phyloP scores from a whole-genome alignment of 2,329 filamentous ascomycete genomes.

The Scytalidium sp. region DNA sequence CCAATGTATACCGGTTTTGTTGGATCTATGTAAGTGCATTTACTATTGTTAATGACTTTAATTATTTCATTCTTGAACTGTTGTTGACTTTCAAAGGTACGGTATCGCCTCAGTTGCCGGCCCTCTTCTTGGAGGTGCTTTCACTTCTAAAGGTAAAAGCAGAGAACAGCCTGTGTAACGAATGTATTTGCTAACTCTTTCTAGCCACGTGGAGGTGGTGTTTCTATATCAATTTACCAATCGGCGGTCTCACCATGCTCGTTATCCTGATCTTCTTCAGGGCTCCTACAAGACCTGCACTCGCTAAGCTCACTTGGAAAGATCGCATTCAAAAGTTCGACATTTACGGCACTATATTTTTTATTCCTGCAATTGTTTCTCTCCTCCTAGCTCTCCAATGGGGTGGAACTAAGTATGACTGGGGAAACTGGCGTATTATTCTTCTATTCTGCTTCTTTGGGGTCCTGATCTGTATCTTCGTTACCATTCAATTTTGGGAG shows the following conservation, averaged over 20 bases:
- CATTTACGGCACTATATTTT: slow-evolving; percentile 29
- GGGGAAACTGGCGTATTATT: slow-evolving; percentile 31
- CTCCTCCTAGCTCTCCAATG: slow-evolving; percentile 31
- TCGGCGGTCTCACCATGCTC: slow-evolving; percentile 13
- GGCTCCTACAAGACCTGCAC: slow-evolving; percentile 5
- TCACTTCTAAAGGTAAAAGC: slow-evolving; percentile 30
- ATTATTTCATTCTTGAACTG: no score
- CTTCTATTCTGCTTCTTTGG: slow-evolving; percentile 28
- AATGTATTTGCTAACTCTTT: slow-evolving; percentile 7
- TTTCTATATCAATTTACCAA: slow-evolving; percentile 37
- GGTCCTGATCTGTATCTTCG: slow-evolving; percentile 25
- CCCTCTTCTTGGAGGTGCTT: slow-evolving; percentile 37
- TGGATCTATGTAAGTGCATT: slow-evolving; percentile 25
- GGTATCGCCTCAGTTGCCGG: slow-evolving; percentile 30
- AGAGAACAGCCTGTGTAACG: neutral
- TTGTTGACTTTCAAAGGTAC: no score
- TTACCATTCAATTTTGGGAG: slow-evolving; percentile 31
- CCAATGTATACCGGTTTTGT: slow-evolving; percentile 25
- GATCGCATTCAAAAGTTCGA: slow-evolving; percentile 35
- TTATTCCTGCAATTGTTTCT: slow-evolving; percentile 27
- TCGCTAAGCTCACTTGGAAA: slow-evolving; percentile 35
- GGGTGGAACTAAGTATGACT: slow-evolving; percentile 27
- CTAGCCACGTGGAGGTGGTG: slow-evolving; percentile 30
- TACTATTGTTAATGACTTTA: no score
- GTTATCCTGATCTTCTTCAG: slow-evolving; percentile 15